Percentiles rank a stretch among this genome's conserved stretches.
phyloP scores from a whole-genome alignment of 2,329 filamentous ascomycete genomes.

The Cladosporium oxysporum region DNA sequence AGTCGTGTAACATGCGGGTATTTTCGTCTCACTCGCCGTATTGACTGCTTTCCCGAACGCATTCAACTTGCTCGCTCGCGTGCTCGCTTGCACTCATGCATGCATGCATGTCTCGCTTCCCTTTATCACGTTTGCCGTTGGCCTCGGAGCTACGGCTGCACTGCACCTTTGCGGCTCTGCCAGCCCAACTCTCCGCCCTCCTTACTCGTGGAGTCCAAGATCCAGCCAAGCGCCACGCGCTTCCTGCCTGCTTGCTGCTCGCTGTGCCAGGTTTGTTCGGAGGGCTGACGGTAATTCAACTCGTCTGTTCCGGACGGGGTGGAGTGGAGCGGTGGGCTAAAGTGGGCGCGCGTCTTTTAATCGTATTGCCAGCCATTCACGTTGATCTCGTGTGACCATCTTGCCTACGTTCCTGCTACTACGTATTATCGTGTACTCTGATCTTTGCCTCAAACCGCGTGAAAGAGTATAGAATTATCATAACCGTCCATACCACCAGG shows the following conservation, averaged over 20 bases:
- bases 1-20: background rate
- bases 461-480: background rate
- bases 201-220: background rate
- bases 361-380: background rate
- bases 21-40: background rate
- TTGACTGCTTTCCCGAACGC: background rate
- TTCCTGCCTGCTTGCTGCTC: background rate
- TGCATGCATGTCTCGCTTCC: constrained; percentile 4
- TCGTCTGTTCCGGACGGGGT: background rate
- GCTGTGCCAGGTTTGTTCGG: constrained; percentile 1
- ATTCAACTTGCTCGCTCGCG: background rate
- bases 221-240: constrained; percentile 3
- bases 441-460: background rate
- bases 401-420: background rate
- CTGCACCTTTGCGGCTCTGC: constrained; percentile 2
- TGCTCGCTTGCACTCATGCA: background rate
- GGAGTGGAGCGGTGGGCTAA: background rate
- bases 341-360: background rate
- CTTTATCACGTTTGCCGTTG: background rate
- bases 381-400: background rate
- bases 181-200: background rate
- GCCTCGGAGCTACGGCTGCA: background rate
- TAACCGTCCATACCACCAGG: background rate
- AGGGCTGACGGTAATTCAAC: background rate
- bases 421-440: background rate